Base-by-base conservation (phyloP, 2,329 filamentous ascomycete species). In the Ambrosiella beaveri region DNA sequence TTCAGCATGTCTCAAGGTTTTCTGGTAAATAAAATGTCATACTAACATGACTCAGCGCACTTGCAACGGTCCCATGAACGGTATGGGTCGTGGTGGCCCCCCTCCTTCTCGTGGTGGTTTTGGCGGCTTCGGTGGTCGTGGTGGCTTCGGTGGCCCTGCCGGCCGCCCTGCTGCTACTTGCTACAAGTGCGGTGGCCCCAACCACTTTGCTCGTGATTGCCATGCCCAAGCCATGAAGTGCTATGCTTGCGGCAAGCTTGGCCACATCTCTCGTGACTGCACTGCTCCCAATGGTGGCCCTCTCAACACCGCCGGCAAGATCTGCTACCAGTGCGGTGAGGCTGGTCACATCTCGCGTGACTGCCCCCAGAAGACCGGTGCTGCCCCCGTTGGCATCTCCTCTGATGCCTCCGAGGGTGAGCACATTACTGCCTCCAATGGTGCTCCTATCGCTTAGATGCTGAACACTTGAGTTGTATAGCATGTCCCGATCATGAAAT, bases 171-270 rank as follows among this genome's bases (percentile, higher is more conserved):
- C 80, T 61, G 79, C 82, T 40, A 85, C 82, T 57, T 86, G 82
- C 74, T 85, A 85, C 72, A 85, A 85, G 74, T 86, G 82, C 69
- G 82, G 82, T 64, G 82, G 91, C 39, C 93, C 93, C 61, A 98
- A 98, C 78, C 93, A 98, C 75, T 98, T 95, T 69, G 93, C 93
- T 63, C 86, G 93, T 64, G 93, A 98, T 68, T 98, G 93, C 78
- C 93, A 97, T 77, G 90, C 93, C 65, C 89, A 95, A 73, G 88
- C 89, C 63, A 95, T 95, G 88, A 96, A 96, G 76, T 96, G 90
- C 79, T 96, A 95, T 68, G 90, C 90, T 64, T 96, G 90, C 69
- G 90, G 90, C 70, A 95, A 95, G 76, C 82, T 95, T 65, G 88
- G 88, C 56, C 89, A 95, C 74, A 95, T 95, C 71, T 94, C 87